Conservation (phyloP, 2,329 filamentous ascomycete species). For the Monosporascus ibericus region DNA sequence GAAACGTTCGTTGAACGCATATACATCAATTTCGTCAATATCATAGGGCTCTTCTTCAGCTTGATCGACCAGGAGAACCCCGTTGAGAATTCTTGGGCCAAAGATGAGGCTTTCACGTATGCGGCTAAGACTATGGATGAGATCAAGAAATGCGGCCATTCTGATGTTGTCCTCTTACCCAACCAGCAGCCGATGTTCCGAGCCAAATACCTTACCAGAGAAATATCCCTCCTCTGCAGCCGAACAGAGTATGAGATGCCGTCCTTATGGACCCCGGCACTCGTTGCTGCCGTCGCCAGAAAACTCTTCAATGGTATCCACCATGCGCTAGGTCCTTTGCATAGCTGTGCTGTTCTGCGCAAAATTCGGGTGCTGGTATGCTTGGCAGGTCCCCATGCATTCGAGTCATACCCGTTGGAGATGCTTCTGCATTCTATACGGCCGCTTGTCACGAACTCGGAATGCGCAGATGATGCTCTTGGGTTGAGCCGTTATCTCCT, state of each 20-base stretch:
- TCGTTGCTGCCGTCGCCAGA: conserved; percentile 69
- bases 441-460: conserved; percentile 71
- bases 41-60: conserved; percentile 70
- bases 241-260: conserved; percentile 59
- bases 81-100: conserved; percentile 61
- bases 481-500: conserved; percentile 84
- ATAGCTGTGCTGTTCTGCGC: conserved; percentile 79
- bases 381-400: conserved; percentile 66
- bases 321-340: conserved; percentile 75
- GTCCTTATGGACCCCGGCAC: conserved; percentile 67
- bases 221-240: conserved; percentile 73
- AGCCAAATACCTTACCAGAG: conserved; percentile 66
- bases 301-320: conserved; percentile 76
- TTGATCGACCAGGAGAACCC: conserved; percentile 72
- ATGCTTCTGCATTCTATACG: conserved; percentile 80
- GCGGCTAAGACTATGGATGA: conserved; percentile 59
- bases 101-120: conserved; percentile 49
- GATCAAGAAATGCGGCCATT: conserved; percentile 65
- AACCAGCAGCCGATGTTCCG: conserved; percentile 86
- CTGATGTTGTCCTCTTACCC: conserved; percentile 58
- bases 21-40: conserved; percentile 66
- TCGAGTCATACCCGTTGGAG: conserved; percentile 76
- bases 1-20: conserved; percentile 58
- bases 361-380: conserved; percentile 79
- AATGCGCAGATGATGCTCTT: conserved; percentile 86